phyloP scores from a whole-genome alignment of 805 yeast species.

The Saccharomycopsis selenospora region DNA sequence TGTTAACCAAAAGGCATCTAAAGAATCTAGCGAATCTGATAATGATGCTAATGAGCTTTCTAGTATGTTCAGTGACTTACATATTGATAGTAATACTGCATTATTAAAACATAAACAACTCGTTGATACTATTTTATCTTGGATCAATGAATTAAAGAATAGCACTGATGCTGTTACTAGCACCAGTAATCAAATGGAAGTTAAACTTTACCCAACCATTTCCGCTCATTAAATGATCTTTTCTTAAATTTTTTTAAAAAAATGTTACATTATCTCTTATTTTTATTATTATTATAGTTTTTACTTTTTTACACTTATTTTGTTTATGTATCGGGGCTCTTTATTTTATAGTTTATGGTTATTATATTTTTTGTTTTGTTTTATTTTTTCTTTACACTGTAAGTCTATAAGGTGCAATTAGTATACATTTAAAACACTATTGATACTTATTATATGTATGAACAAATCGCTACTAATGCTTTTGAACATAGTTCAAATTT shows the following conservation, averaged over 20 bases:
- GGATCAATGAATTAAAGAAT: conserved; percentile 10
- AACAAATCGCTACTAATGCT: too few species aligned
- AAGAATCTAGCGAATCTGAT: conserved; percentile 3
- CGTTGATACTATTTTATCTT: conserved; percentile 13
- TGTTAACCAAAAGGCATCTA: conserved; percentile 30
- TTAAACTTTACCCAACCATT: conserved; percentile 18
- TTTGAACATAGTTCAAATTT: conserved; percentile 1
- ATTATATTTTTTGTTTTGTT: too few species aligned
- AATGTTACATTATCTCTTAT: too few species aligned
- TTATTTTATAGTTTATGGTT: too few species aligned
- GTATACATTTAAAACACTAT: too few species aligned
- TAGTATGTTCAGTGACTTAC: conserved; percentile 7
- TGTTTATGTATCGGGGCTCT: too few species aligned
- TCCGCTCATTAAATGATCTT: conserved; percentile 14
- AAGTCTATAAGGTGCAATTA: too few species aligned
- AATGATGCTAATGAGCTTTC: not conserved
- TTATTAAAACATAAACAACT: conserved; percentile 16
- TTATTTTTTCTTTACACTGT: too few species aligned
- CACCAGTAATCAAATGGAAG: not conserved
- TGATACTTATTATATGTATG: too few species aligned
- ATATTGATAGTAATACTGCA: not conserved
- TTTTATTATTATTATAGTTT: too few species aligned
- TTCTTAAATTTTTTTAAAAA: too few species aligned
- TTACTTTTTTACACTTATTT: too few species aligned
- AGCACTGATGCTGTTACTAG: not conserved